Conservation (phyloP, 176 grass and related monocot genomes). For the Oryza meyeriana region DNA sequence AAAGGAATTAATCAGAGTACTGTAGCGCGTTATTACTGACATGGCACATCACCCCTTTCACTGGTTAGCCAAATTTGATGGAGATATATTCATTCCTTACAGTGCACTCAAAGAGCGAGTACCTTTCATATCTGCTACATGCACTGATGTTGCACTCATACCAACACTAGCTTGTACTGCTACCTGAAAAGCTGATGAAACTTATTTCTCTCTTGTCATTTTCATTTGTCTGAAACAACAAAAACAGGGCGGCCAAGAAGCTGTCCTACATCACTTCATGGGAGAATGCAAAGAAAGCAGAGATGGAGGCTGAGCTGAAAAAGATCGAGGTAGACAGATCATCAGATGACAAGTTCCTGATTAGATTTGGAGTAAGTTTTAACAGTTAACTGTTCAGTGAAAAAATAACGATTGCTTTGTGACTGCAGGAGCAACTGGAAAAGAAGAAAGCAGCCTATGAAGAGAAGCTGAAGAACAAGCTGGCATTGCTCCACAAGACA, state of each 20-base stretch:
- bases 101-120: conserved; percentile 25
- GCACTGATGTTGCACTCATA: conserved; percentile 20
- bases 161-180: conserved; percentile 2
- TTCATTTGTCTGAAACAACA: neutral
- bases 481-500: conserved; percentile 62
- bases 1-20: neutral
- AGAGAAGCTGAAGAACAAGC: conserved; percentile 76
- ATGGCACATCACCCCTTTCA: conserved; percentile 16
- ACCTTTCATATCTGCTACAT: conserved; percentile 12
- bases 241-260: conserved; percentile 58
- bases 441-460: conserved; percentile 73
- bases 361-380: neutral
- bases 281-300: conserved; percentile 60
- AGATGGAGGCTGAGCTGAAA: conserved; percentile 52
- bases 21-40: neutral
- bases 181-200: neutral
- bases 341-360: neutral
- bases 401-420: neutral
- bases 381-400: neutral
- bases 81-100: conserved; percentile 27
- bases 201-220: neutral
- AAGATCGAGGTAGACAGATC: conserved; percentile 46
- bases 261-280: conserved; percentile 54
- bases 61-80: neutral
- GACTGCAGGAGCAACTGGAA: conserved; percentile 63